Evolutionary conservation across 2,329 filamentous ascomycete species (phyloP), one percentile per base, ranked within the genome.

Genomic region (Tolypocladium ophioglossoides): DNA sequence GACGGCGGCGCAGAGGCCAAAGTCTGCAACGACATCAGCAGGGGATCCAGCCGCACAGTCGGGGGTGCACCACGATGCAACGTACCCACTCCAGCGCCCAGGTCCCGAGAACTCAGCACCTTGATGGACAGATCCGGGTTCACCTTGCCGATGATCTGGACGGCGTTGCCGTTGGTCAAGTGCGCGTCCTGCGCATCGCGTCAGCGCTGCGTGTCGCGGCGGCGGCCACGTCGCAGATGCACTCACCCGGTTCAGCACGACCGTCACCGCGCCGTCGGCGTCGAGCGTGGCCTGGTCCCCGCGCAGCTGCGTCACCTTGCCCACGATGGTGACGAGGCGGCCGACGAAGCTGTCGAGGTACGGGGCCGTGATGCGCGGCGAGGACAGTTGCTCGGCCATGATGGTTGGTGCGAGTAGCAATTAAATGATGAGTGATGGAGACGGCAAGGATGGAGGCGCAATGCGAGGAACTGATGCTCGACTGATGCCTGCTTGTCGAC

Each of bases 281-380:
- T 96, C 90, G 34, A 97, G 80, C 7, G 84, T 83, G 0, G 91
- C 92, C 51, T 82, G 80, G 52, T 94, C 88, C 61, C 91, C 91
- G 52, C 85, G 85, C 27, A 97, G 77, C 64, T 94, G 85, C 4
- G 82, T 80, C 49, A 97, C 91, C 64, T 87, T 91, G 64, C 94
- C 94, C 6, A 95, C 78, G 54, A 97, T 77, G 63, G 91, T 91
- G 58, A 97, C 88, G 58, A 87, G 88, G 60, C 82, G 80, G 61
- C 78, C 77, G 60, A 84, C 78, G 73, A 91, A 95, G 65, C 78
- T 78, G 67, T 90, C 83, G 55, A 97, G 86, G 72, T 92, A 87
- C 41, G 79, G 74, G 52, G 87, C 87, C 50, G 88, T 89, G 68
- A 96, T 83, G 70, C 94, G 91, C 34, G 94, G 92, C 50, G 90